Conservation (phyloP, 805 yeast genomes). For the Wickerhamomyces ciferrii region DNA sequence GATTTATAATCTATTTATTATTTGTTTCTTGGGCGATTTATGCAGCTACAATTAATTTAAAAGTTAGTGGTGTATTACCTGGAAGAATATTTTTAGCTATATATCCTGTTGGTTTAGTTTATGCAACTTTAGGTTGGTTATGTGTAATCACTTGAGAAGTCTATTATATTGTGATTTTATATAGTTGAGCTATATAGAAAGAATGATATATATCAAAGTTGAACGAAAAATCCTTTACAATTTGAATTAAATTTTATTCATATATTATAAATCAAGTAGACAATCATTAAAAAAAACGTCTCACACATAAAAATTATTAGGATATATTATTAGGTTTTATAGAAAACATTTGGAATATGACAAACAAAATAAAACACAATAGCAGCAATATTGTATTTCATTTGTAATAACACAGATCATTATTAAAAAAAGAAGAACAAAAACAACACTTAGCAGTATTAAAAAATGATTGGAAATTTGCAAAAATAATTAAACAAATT, state of each 20-base stretch:
- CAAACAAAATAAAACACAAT: not conserved
- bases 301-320: not conserved
- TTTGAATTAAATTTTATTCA: not conserved
- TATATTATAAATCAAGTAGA: not conserved
- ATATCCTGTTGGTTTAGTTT: slow-evolving; percentile 62
- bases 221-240: not conserved
- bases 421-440: not conserved
- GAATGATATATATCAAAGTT: too few species aligned
- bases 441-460: not conserved
- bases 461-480: not conserved
- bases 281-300: not conserved
- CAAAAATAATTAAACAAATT: not conserved
- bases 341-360: not conserved
- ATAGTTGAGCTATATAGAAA: too few species aligned
- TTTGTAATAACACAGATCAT: not conserved
- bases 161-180: too few species aligned
- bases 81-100: slow-evolving; percentile 57
- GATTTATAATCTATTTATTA: slow-evolving; percentile 40
- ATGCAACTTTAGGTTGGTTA: slow-evolving; percentile 60
- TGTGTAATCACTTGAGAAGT: slow-evolving; percentile 46
- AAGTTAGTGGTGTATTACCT: slow-evolving; percentile 57
- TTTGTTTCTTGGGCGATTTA: slow-evolving; percentile 59
- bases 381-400: too few species aligned
- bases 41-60: slow-evolving; percentile 56
- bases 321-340: not conserved